Evolutionary conservation across 2,329 filamentous ascomycete species (phyloP), one percentile per base, ranked within the genome.

Genomic region (Periconia digitata): DNA sequence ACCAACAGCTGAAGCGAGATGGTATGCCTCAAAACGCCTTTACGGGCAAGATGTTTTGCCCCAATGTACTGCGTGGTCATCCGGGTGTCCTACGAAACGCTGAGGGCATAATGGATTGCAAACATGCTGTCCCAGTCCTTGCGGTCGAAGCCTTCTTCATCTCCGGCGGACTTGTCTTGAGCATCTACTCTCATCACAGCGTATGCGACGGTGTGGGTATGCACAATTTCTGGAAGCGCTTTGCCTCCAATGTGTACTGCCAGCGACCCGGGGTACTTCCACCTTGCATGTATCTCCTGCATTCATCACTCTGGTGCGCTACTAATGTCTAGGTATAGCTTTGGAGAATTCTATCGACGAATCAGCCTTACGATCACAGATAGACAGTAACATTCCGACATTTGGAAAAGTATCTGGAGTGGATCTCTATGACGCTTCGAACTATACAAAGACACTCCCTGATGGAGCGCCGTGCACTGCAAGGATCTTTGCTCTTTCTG

Each of bases 21-120:
- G 66, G 65, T n/a, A 67, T 70, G 64, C 67, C 67, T 12, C 62
- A 63, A 4, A 63, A 58, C 44, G 60, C 59, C 16, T 62, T 69
- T 47, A 57, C 56, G 32, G 58, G 59, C 24, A 41, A 56, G 23
- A 58, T 58, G 45, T 67, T 69, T 49, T 58, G 62, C 3, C 67
- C 67, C 8, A 56, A 65, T 36, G 59, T 62, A 38, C 59, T 70
- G 29, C 47, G 49, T 8, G 53, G 63, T n/a, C 61, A 58, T 24
- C 49, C 60, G 13, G 64, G 61, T 2, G 56, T 69, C 2, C 59
- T 62, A 6, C 22, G 43, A 7, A 59, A 53, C 44, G 65, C 62
- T n/a, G 65, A 70, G 29, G 66, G 66, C 6, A 54, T 63, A 15
- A 55, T 64, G 12, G 49, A 62, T 37, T 68, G 66, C 20, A 45